Percentiles rank a stretch among this genome's conserved stretches.
These are phyloP conservation scores for Teratosphaeria gauchensis DNA, from an alignment of 2,329 filamentous ascomycete species.

Conservation along the genomic window DNA sequence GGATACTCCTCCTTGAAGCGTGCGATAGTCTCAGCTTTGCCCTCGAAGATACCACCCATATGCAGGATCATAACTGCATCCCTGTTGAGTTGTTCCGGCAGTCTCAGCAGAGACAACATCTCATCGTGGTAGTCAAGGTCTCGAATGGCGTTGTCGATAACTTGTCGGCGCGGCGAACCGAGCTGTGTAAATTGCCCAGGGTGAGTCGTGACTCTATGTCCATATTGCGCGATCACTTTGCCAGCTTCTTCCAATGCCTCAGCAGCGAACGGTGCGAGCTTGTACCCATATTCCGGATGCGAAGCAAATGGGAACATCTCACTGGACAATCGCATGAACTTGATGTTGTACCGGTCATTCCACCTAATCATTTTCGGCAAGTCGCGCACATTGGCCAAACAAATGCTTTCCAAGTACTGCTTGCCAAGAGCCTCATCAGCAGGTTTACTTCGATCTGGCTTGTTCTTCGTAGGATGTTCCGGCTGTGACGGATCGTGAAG, in stretches of 20 bases:
- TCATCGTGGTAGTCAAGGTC: constrained; percentile 86
- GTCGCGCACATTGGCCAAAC: constrained; percentile 73
- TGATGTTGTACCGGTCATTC: constrained; percentile 89
- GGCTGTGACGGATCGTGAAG: constrained; percentile 65
- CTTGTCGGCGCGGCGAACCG: constrained; percentile 67
- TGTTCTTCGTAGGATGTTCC: constrained; percentile 75
- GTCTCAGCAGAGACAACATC: constrained; percentile 63
- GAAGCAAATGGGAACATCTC: constrained; percentile 98
- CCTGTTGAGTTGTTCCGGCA: constrained; percentile 67
- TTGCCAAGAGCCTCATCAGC: constrained; percentile 58
- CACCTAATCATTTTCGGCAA: constrained; percentile 78
- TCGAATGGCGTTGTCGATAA: constrained; percentile 65
- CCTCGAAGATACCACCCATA: constrained; percentile 83
- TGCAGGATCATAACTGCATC: constrained; percentile 94
- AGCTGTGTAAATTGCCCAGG: constrained; percentile 90
- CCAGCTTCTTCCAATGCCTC: constrained; percentile 69
- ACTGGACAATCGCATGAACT: constrained; percentile 82
- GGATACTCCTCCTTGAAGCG: constrained; percentile 70
- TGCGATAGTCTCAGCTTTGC: constrained; percentile 68
- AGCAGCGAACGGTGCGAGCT: constrained; percentile 70
- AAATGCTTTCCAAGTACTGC: constrained; percentile 65
- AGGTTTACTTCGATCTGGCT: constrained; percentile 64
- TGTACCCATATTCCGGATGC: constrained; percentile 78
- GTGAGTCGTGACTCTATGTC: constrained; percentile 80
- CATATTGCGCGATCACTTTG: constrained; percentile 63